Evolutionary conservation across 2,329 filamentous ascomycete genomes (phyloP).

Genomic region (Nothophaeocryptopus gaeumannii): DNA sequence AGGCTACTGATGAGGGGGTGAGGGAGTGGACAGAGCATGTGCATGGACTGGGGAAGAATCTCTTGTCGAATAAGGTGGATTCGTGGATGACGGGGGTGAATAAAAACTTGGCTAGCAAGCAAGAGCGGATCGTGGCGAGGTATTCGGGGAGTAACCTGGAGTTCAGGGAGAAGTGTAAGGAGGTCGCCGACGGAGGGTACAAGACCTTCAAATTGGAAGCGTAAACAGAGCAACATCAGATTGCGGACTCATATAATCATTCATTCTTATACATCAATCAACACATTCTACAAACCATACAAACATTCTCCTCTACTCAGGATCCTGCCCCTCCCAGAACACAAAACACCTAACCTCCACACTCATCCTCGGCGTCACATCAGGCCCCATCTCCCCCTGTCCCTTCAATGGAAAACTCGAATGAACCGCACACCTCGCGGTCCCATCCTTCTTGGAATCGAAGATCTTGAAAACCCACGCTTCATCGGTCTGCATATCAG

Average conservation of each 20-base stretch:
- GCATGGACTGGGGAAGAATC: not conserved
- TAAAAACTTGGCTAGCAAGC: conserved; percentile 10
- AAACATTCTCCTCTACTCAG: too few species aligned
- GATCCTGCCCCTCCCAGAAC: not conserved
- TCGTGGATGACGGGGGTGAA: conserved; percentile 12
- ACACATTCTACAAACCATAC: too few species aligned
- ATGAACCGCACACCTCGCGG: conserved; percentile 39
- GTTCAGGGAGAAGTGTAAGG: conserved; percentile 7
- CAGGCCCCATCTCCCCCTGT: not conserved
- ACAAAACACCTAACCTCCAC: not conserved
- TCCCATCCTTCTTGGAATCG: conserved; percentile 56
- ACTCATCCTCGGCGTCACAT: not conserved
- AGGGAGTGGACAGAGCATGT: conserved; percentile 25
- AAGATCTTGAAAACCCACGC: conserved; percentile 62
- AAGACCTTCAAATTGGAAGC: not conserved
- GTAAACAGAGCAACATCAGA: too few species aligned
- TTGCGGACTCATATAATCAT: too few species aligned
- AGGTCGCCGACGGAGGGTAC: conserved; percentile 1
- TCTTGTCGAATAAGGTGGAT: conserved; percentile 7
- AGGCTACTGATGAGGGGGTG: conserved; percentile 30
- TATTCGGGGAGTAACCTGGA: conserved; percentile 6
- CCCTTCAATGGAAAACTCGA: too few species aligned
- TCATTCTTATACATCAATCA: too few species aligned
- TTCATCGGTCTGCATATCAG: conserved; percentile 60
- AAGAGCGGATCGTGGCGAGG: conserved; percentile 6